Conservation (phyloP, 148 eudicot species). For the Nepenthes mirabilis region DNA sequence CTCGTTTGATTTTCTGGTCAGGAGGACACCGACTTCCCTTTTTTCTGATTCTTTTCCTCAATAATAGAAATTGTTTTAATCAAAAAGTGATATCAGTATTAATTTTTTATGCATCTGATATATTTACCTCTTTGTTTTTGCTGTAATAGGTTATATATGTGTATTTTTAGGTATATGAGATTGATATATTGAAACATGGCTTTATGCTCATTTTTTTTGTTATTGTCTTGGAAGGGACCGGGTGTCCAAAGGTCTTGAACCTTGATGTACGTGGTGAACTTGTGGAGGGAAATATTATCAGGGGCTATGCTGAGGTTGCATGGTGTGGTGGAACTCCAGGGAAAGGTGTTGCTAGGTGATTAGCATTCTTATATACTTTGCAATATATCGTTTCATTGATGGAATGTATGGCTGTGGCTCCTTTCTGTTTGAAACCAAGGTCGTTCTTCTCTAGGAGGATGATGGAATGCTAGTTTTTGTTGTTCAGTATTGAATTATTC, state of each 20-base stretch:
- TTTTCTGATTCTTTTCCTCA: no score
- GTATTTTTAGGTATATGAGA: background rate
- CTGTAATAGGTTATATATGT: background rate
- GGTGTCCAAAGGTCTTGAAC: constrained; percentile 86
- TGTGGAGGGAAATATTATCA: constrained; percentile 71
- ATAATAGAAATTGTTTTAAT: no score
- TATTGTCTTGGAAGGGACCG: constrained; percentile 53
- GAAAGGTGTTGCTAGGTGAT: constrained; percentile 82
- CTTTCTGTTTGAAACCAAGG: background rate
- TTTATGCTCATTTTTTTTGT: constrained; percentile 6
- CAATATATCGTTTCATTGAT: constrained; percentile 1
- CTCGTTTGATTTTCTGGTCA: no score
- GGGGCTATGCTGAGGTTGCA: constrained; percentile 78
- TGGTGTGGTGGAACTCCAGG: constrained; percentile 99
- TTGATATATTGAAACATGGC: background rate
- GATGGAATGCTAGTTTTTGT: background rate
- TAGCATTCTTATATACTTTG: background rate
- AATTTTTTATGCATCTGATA: no score
- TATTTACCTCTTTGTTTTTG: background rate
- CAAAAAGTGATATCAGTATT: no score
- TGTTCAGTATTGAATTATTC: no score
- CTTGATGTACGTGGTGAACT: constrained; percentile 78
- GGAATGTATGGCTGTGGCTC: constrained; percentile 3
- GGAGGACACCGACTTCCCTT: no score
- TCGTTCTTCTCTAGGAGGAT: background rate